Base-by-base conservation (phyloP, 2,329 filamentous ascomycete species). In the Didymosphaeria variabile region DNA sequence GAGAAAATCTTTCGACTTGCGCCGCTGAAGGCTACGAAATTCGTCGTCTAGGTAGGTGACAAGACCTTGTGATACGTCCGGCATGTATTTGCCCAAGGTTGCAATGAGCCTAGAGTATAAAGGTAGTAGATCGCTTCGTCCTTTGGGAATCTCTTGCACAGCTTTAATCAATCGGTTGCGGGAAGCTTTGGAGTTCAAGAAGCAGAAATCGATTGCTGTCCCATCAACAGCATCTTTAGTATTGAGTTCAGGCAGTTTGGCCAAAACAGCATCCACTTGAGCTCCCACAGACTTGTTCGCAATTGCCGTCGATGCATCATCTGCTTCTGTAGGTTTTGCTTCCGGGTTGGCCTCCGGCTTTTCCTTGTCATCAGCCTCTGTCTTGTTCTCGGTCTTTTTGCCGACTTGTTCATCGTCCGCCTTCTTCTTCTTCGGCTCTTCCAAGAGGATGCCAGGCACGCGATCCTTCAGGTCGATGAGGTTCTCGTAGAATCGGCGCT, bases 401-500 rank as follows among this genome's bases (percentile, higher is more conserved):
- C 91, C 92, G 38, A 91, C 88, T 71, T 91, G 88, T 64, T 97
- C 94, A 62, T 97, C 93, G 1, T 81, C 94, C 4, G 82, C 53
- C 75, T 96, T 97, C 81, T 97, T 97, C 83, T 97, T 98, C 80
- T 96, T 97, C 56, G 88, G 88, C 69, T 98, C 95, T 73, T 99
- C 95, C 0, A 99, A 87, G 9, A 99, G 83, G 69, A 99, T 96
- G 1, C 91, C 91, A 0, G 95, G 96, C 2, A 99, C 95, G 70
- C 97, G 96, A 69, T 96, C 95, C 75, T 96, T 97, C 17, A 99
- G 83, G 74, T 99, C 95, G 13, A 97, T 91, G 12, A 99, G 80
- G 66, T 97, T 98, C 82, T 99, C 95, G 80, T 99, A 99, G 77
- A 99, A 99, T 62, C 95, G 91, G 61, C 95, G 89, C 79, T 99